Percentiles rank a stretch among this genome's conserved stretches.
Evolutionary conservation across 306 rosid genomes (phyloP).

Genomic region (Citrullus mucosospermus): DNA sequence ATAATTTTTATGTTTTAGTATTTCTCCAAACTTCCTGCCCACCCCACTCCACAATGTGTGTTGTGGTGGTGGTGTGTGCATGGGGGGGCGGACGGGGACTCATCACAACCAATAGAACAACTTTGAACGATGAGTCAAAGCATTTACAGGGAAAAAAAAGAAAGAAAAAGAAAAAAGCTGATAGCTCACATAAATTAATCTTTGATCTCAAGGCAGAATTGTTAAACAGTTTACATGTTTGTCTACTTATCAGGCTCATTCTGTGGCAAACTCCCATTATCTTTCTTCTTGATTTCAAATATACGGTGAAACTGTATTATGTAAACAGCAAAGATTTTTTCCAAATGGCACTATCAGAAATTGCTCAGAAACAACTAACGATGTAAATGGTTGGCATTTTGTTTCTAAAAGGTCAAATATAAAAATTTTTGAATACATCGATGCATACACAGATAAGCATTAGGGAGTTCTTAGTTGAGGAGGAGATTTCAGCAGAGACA

Average conservation of each 20-base stretch:
- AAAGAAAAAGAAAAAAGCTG: background rate
- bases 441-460: background rate
- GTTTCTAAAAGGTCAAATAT: background rate
- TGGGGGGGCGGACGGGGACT: background rate
- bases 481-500: background rate
- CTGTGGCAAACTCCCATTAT: background rate
- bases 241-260: background rate
- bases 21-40: background rate
- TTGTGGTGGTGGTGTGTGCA: background rate
- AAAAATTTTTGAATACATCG: background rate
- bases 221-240: background rate
- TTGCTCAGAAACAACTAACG: background rate
- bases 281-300: background rate
- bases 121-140: background rate
- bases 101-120: background rate
- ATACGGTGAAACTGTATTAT: background rate
- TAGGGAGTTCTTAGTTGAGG: background rate
- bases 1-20: background rate
- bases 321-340: background rate
- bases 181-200: background rate
- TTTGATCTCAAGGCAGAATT: background rate
- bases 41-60: background rate
- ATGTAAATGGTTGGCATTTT: background rate
- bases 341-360: background rate
- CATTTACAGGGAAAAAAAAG: background rate